A percentile compares a stretch with the other conserved stretches of the same genome.
These are phyloP conservation scores for Saturnispora ahearnii DNA, from an alignment of 805 yeast genomes.

Conservation along the genomic window DNA sequence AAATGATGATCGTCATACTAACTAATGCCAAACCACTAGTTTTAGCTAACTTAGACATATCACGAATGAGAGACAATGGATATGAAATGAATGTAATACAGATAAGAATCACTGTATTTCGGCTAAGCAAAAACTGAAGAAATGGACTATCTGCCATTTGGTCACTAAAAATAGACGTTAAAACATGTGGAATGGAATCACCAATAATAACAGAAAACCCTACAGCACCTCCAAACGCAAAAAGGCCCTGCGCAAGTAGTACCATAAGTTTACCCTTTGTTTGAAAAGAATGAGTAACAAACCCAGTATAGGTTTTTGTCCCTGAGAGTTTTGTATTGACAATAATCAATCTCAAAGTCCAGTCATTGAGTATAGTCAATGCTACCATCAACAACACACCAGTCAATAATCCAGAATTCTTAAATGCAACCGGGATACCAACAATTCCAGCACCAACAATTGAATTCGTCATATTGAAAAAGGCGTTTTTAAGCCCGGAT, in stretches of 20 bases:
- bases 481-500: slow-evolving; percentile 72
- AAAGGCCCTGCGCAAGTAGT: slow-evolving; percentile 69
- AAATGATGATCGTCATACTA: slow-evolving; percentile 73
- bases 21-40: slow-evolving; percentile 80
- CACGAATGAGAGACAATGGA: slow-evolving; percentile 73
- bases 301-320: slow-evolving; percentile 72
- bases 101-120: slow-evolving; percentile 63
- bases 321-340: slow-evolving; percentile 74
- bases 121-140: slow-evolving; percentile 47
- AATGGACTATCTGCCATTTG: slow-evolving; percentile 29
- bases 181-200: slow-evolving; percentile 87
- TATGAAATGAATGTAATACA: slow-evolving; percentile 68
- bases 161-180: slow-evolving; percentile 52
- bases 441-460: slow-evolving; percentile 94
- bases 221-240: slow-evolving; percentile 91
- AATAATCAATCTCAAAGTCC: slow-evolving; percentile 77
- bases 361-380: slow-evolving; percentile 69
- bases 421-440: slow-evolving; percentile 85
- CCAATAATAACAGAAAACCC: slow-evolving; percentile 94
- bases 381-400: slow-evolving; percentile 54
- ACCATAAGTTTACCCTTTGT: slow-evolving; percentile 56
- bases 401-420: slow-evolving; percentile 69
- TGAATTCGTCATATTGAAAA: slow-evolving; percentile 95
- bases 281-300: slow-evolving; percentile 76
- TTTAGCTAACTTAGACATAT: slow-evolving; percentile 77